Evolutionary conservation across 495 filamentous ascomycete genomes (phyloP).

Genomic region (Lichenothelia convexa): DNA sequence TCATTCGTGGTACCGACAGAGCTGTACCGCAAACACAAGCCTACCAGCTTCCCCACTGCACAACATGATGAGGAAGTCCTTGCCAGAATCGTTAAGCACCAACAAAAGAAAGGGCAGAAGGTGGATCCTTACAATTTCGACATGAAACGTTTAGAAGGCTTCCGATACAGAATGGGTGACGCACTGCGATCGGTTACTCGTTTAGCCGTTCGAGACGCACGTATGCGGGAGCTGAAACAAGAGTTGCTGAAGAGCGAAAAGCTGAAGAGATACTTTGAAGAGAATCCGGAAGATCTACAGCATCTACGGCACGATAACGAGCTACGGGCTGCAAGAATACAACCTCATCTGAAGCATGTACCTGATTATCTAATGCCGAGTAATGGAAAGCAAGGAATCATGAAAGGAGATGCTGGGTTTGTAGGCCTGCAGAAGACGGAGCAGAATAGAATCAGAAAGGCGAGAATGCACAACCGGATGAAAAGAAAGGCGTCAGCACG

Average conservation of each 20-base stretch:
- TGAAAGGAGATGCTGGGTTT: slow-evolving; percentile 44
- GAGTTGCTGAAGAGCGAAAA: slow-evolving; percentile 87
- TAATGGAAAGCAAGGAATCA: slow-evolving; percentile 51
- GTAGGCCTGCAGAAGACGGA: slow-evolving; percentile 53
- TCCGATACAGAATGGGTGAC: slow-evolving; percentile 88
- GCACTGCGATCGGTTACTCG: slow-evolving; percentile 66
- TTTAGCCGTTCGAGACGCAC: slow-evolving; percentile 73
- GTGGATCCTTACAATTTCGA: slow-evolving; percentile 84
- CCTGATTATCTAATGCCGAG: slow-evolving; percentile 83
- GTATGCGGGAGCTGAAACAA: slow-evolving; percentile 67
- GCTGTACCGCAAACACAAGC: slow-evolving; percentile 69
- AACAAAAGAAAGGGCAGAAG: slow-evolving; percentile 54
- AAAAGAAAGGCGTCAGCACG: slow-evolving; percentile 33
- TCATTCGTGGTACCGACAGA: slow-evolving; percentile 76
- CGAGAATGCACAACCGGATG: slow-evolving; percentile 37
- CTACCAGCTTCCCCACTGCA: slow-evolving; percentile 51
- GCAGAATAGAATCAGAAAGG: slow-evolving; percentile 58
- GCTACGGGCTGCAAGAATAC: slow-evolving; percentile 55
- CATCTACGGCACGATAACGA: slow-evolving; percentile 86
- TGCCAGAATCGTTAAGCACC: slow-evolving; percentile 29
- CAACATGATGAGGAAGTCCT: slow-evolving; percentile 74
- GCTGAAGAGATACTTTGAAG: slow-evolving; percentile 86
- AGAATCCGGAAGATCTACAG: slow-evolving; percentile 76
- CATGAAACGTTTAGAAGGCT: slow-evolving; percentile 79
- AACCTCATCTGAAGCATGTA: slow-evolving; percentile 85